Conservation (phyloP, 2,329 filamentous ascomycete genomes). For the Tolypocladium amazonense region DNA sequence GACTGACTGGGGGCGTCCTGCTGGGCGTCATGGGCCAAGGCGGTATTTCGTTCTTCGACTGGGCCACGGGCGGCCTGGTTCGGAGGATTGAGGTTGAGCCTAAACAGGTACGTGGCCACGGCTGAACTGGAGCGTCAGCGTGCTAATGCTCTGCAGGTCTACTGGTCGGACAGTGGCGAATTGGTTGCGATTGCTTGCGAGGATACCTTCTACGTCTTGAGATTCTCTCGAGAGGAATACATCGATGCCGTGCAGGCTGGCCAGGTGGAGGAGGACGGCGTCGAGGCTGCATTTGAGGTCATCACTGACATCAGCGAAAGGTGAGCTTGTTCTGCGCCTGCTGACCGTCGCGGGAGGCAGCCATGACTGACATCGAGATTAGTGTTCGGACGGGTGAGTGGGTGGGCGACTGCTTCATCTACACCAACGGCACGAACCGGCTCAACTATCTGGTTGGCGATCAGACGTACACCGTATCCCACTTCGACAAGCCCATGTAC, state of each 20-base stretch:
- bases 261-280: slow-evolving; percentile 78
- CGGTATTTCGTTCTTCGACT: slow-evolving; percentile 93
- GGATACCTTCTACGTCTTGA: slow-evolving; percentile 87
- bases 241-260: slow-evolving; percentile 72
- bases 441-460: slow-evolving; percentile 97
- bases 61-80: slow-evolving; percentile 80
- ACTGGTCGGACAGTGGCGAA: slow-evolving; percentile 97
- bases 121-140: background rate
- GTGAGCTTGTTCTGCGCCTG: slow-evolving; percentile 28
- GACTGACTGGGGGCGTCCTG: slow-evolving; percentile 76
- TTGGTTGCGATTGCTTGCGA: slow-evolving; percentile 88
- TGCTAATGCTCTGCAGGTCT: slow-evolving; percentile 45
- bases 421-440: slow-evolving; percentile 93
- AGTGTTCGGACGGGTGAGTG: slow-evolving; percentile 90
- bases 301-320: slow-evolving; percentile 92
- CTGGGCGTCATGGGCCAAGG: slow-evolving; percentile 93
- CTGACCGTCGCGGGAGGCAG: background rate
- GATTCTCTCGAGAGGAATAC: slow-evolving; percentile 85
- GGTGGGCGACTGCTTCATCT: slow-evolving; percentile 98
- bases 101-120: slow-evolving; percentile 26
- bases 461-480: slow-evolving; percentile 93
- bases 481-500: slow-evolving; percentile 94
- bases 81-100: slow-evolving; percentile 79
- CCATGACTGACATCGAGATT: slow-evolving; percentile 14
- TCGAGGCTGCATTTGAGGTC: slow-evolving; percentile 91